Evolutionary conservation across 345 rosid genomes (phyloP).

Genomic region (Pugionium dolabratum): DNA sequence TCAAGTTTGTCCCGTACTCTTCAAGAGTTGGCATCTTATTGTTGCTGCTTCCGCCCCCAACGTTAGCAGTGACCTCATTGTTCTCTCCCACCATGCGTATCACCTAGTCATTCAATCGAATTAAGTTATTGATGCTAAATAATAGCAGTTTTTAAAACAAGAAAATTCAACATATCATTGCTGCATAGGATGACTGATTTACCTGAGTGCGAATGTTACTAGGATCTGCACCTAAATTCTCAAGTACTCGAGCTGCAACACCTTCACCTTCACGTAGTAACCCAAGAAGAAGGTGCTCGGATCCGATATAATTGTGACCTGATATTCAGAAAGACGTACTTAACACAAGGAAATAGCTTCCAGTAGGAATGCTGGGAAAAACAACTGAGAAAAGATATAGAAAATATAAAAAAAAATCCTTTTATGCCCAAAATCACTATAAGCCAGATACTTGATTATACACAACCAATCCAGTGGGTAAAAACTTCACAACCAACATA

Average conservation of each 20-base stretch:
- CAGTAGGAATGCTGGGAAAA: neutral
- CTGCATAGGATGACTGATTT: constrained; percentile 29
- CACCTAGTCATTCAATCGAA: constrained; percentile 56
- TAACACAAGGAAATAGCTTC: constrained; percentile 2
- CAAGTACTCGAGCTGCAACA: constrained; percentile 97
- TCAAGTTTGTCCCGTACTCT: constrained; percentile 96
- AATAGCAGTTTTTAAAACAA: neutral
- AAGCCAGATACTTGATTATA: constrained; percentile 1
- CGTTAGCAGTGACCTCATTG: constrained; percentile 78
- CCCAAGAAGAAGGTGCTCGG: constrained; percentile 98
- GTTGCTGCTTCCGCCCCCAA: constrained; percentile 76
- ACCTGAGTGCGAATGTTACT: constrained; percentile 97
- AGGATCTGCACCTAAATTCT: constrained; percentile 96
- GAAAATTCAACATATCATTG: neutral
- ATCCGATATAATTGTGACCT: constrained; percentile 98
- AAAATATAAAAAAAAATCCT: neutral
- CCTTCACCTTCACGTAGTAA: constrained; percentile 99
- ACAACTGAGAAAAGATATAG: neutral
- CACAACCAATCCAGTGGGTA: constrained; percentile 9
- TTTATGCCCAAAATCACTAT: neutral
- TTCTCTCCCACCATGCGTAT: constrained; percentile 99
- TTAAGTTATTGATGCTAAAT: neutral
- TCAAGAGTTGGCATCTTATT: constrained; percentile 98
- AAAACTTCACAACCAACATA: neutral
- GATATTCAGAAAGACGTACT: constrained; percentile 34